phyloP scores from a whole-genome alignment of 306 rosid genomes.

The Cyamopsis tetragonoloba region DNA sequence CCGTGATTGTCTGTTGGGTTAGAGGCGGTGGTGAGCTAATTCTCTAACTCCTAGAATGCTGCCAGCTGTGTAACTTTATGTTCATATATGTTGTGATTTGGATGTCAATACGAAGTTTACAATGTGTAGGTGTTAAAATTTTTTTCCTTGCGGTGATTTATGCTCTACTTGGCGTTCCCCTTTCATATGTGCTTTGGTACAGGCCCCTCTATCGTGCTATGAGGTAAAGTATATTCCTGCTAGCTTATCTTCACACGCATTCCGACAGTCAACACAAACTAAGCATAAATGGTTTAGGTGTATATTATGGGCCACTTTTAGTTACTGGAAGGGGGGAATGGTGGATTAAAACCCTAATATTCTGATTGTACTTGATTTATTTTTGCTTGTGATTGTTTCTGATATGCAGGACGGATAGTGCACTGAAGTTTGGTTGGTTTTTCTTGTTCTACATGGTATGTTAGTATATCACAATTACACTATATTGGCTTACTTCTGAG shows the following conservation, averaged over 20 bases:
- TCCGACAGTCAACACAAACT: neutral
- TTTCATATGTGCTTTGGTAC: constrained; percentile 95
- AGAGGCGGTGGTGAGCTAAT: constrained; percentile 86
- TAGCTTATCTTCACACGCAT: constrained; percentile 10
- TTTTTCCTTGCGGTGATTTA: constrained; percentile 96
- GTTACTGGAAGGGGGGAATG: neutral
- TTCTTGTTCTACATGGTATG: constrained; percentile 91
- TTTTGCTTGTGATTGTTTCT: constrained; percentile 27
- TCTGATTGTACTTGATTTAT: neutral
- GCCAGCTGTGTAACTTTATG: constrained; percentile 1
- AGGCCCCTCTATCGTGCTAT: constrained; percentile 97
- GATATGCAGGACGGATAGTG: constrained; percentile 93
- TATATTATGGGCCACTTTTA: neutral
- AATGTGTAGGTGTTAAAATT: constrained; percentile 71
- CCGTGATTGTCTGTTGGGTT: constrained; percentile 78
- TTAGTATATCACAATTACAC: constrained; percentile 17
- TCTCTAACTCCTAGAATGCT: neutral
- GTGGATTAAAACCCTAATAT: neutral
- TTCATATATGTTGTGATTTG: constrained; percentile 18
- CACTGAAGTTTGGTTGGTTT: constrained; percentile 92
- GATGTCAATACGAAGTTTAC: constrained; percentile 27
- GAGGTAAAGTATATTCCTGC: constrained; percentile 48
- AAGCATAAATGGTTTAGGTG: constrained; percentile 9
- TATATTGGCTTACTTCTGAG: constrained; percentile 7
- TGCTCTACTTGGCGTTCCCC: constrained; percentile 83